Conservation (phyloP, 2,329 filamentous ascomycete genomes). For the Clarireedia homoeocarpa region DNA sequence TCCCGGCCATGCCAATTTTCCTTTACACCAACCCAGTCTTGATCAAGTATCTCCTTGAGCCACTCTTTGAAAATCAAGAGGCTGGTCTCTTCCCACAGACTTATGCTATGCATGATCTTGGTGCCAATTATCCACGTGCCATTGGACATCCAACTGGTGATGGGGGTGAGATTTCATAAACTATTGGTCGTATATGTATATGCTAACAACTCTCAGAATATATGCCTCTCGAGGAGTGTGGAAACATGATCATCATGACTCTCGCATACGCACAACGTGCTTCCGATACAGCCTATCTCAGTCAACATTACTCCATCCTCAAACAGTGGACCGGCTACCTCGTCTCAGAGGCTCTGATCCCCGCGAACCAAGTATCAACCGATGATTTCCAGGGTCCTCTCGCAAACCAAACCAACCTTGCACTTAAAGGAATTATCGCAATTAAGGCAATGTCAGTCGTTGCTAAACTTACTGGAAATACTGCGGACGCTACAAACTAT, state of each 20-base stretch:
- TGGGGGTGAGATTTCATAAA: constrained; percentile 34
- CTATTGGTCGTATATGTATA: neutral
- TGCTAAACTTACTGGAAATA: constrained; percentile 51
- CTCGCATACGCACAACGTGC: constrained; percentile 58
- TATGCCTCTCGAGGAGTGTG: constrained; percentile 73
- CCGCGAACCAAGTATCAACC: constrained; percentile 69
- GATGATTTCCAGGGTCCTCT: constrained; percentile 79
- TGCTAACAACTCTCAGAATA: constrained; percentile 39
- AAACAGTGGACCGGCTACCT: constrained; percentile 75
- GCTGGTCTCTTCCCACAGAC: constrained; percentile 58
- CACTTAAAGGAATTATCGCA: constrained; percentile 76
- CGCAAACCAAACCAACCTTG: constrained; percentile 73
- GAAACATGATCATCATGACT: constrained; percentile 77
- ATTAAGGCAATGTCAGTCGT: constrained; percentile 75
- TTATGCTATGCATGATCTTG: constrained; percentile 69
- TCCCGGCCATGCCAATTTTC: constrained; percentile 75
- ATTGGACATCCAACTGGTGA: constrained; percentile 61
- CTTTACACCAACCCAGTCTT: constrained; percentile 67
- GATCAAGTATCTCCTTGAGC: constrained; percentile 51
- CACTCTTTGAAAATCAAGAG: constrained; percentile 60
- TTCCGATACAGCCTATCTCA: constrained; percentile 46
- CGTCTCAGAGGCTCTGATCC: constrained; percentile 64
- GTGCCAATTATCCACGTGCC: constrained; percentile 59
- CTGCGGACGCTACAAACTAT: constrained; percentile 51
- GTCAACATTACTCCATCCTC: constrained; percentile 62